These are phyloP conservation scores for Debaryomyces hansenii DNA, from an alignment of 805 yeast genomes.

Conservation along the genomic window DNA sequence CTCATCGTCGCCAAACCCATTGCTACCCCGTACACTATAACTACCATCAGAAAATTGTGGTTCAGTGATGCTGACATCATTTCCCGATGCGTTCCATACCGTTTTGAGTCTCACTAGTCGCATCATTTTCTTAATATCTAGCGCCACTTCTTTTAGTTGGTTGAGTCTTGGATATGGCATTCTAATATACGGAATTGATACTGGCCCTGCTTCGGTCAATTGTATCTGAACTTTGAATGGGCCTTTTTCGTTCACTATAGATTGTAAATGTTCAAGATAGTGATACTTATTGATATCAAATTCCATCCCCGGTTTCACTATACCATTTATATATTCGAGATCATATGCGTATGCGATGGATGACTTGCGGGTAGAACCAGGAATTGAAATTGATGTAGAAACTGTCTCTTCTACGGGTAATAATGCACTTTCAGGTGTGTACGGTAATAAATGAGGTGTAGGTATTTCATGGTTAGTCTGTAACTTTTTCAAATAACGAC, in stretches of 20 bases:
- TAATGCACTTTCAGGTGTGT: constrained; percentile 13
- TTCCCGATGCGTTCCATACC: constrained; percentile 25
- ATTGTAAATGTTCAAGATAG: constrained; percentile 17
- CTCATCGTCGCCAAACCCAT: constrained; percentile 27
- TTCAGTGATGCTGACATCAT: constrained; percentile 4
- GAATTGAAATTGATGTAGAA: constrained; percentile 12
- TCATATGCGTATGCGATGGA: constrained; percentile 31
- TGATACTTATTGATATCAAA: constrained; percentile 30
- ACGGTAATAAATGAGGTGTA: constrained; percentile 32
- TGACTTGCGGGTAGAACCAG: constrained; percentile 22
- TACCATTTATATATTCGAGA: constrained; percentile 26
- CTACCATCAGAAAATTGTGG: constrained; percentile 27
- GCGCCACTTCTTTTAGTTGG: constrained; percentile 25
- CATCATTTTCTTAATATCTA: constrained; percentile 32
- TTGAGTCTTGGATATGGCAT: constrained; percentile 20
- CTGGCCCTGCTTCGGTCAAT: constrained; percentile 31
- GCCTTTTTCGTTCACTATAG: constrained; percentile 31
- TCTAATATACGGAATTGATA: constrained; percentile 26
- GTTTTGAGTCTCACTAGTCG: constrained; percentile 19
- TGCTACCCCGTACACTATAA: constrained; percentile 24
- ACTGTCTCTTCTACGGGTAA: constrained; percentile 11
- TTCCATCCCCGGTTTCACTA: constrained; percentile 34
- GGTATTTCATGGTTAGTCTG: constrained; percentile 29
- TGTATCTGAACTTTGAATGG: constrained; percentile 33
- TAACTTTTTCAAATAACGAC: constrained; percentile 26